Conservation (phyloP, 2,329 filamentous ascomycete genomes). For the Amphichorda felina region DNA sequence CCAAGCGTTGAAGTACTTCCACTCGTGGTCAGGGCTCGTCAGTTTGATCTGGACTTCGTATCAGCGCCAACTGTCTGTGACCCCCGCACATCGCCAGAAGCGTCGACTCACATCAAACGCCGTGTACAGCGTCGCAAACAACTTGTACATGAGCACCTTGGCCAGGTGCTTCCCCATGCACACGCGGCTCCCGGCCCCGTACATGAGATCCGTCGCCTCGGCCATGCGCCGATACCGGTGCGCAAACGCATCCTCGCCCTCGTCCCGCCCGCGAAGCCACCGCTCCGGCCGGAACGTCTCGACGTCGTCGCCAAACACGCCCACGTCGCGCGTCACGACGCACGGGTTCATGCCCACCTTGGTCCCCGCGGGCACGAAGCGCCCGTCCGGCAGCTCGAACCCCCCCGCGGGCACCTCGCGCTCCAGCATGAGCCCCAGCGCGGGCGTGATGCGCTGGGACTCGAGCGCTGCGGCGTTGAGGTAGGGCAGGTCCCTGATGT, state of each 20-base stretch:
- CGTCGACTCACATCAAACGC: constrained; percentile 20
- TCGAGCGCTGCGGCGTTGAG: not conserved
- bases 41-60: constrained; percentile 8
- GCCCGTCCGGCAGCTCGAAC: constrained; percentile 19
- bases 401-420: constrained; percentile 12
- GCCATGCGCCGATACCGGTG: constrained; percentile 23
- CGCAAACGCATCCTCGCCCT: constrained; percentile 18
- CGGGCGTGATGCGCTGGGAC: not conserved
- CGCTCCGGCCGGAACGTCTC: constrained; percentile 32
- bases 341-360: constrained; percentile 28
- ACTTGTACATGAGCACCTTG: constrained; percentile 20
- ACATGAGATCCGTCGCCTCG: constrained; percentile 19
- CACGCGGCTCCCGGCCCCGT: constrained; percentile 25
- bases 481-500: not conserved
- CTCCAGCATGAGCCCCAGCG: constrained; percentile 2
- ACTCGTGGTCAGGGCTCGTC: constrained; percentile 7
- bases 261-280: constrained; percentile 26
- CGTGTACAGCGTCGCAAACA: constrained; percentile 27
- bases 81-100: too few species aligned
- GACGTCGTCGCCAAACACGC: constrained; percentile 30
- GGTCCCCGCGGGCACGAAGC: constrained; percentile 20
- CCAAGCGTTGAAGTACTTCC: constrained; percentile 16
- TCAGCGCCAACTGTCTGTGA: not conserved
- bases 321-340: constrained; percentile 23
- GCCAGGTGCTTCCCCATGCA: constrained; percentile 25